Conservation (phyloP, 768 basidiomycete species). For the Trametes sanguinea region DNA sequence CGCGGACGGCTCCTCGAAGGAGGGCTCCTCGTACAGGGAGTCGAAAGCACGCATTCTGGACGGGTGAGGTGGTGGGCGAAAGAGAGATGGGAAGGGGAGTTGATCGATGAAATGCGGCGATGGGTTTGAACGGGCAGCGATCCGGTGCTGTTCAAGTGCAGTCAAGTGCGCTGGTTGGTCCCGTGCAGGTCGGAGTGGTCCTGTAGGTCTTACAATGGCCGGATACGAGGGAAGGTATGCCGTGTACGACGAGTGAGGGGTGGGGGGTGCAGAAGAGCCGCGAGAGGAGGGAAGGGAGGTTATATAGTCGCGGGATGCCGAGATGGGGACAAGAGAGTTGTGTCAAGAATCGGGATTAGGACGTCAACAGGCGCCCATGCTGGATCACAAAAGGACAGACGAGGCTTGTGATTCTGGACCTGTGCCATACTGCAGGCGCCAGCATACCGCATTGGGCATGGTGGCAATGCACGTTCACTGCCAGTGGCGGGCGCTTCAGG, state of each 20-base stretch:
- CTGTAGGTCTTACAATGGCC: no score
- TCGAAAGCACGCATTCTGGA: constrained; percentile 19
- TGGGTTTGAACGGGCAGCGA: background rate
- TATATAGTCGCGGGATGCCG: constrained; percentile 9
- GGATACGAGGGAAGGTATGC: background rate
- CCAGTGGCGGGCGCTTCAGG: background rate
- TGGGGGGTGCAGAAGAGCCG: background rate
- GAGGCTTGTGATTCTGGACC: constrained; percentile 7
- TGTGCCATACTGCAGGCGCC: background rate
- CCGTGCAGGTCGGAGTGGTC: no score
- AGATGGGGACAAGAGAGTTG: constrained; percentile 12
- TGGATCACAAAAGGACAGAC: background rate
- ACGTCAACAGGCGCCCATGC: constrained; percentile 6
- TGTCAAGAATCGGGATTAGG: constrained; percentile 3
- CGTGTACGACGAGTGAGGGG: background rate
- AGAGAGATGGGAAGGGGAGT: background rate
- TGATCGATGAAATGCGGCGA: background rate
- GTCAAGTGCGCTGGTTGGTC: no score
- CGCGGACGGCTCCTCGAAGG: constrained; percentile 14
- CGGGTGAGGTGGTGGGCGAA: background rate
- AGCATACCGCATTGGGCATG: background rate
- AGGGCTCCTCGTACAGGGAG: constrained; percentile 21
- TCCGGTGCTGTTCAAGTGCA: background rate
- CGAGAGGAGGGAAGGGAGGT: background rate
- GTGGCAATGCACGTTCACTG: background rate